Conservation (phyloP, 2,329 filamentous ascomycete species). For the Blumeriella jaapii region DNA sequence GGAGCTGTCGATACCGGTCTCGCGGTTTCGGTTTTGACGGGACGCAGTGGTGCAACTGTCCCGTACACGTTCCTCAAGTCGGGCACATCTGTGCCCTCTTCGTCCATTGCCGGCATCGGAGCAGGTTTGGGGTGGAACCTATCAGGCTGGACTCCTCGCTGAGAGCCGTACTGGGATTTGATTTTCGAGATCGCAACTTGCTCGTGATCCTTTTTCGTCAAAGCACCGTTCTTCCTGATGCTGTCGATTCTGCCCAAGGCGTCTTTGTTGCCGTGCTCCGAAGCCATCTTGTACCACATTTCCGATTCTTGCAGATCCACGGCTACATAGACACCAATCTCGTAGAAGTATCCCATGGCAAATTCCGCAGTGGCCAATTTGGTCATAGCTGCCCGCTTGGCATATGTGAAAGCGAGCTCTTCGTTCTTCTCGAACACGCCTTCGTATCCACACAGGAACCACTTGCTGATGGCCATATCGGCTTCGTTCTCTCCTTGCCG, state of each 20-base stretch:
- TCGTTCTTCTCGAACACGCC: conserved; percentile 92
- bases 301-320: conserved; percentile 73
- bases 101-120: conserved; percentile 23
- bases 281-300: conserved; percentile 83
- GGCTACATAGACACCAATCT: conserved; percentile 88
- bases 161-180: conserved; percentile 66
- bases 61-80: conserved; percentile 17
- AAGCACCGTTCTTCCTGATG: conserved; percentile 67
- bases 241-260: conserved; percentile 73
- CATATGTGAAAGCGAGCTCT: conserved; percentile 82
- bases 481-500: conserved; percentile 88
- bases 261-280: conserved; percentile 85
- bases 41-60: conserved; percentile 7
- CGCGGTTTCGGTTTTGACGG: conserved; percentile 9
- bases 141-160: conserved; percentile 48
- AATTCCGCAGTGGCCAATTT: conserved; percentile 89
- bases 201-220: conserved; percentile 88
- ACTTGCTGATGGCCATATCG: conserved; percentile 92
- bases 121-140: conserved; percentile 38
- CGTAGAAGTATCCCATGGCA: conserved; percentile 92
- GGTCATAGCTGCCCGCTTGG: conserved; percentile 69
- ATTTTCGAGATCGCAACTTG: conserved; percentile 81
- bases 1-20: conserved; percentile 39
- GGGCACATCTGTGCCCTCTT: conserved; percentile 21
- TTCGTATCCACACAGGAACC: conserved; percentile 95